phyloP scores from a whole-genome alignment of 2,329 filamentous ascomycete species.

The Sporothrix euskadiensis region DNA sequence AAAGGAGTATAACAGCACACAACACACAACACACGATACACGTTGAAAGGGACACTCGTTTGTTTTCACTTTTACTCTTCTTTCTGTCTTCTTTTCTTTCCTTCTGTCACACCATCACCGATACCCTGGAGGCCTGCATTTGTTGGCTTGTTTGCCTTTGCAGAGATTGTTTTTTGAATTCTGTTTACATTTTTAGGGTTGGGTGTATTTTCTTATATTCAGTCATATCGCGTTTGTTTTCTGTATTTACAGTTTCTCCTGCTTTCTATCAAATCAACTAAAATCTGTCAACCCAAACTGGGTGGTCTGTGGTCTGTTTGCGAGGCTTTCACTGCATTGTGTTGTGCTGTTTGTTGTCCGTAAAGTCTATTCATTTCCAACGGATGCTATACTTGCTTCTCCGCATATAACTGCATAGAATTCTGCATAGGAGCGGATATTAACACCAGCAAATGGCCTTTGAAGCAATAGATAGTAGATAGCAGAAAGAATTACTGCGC shows the following conservation, averaged over 20 bases:
- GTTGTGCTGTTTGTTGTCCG: not conserved
- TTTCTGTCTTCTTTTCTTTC: conserved; percentile 15
- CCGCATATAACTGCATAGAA: not conserved
- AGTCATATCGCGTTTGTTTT: not conserved
- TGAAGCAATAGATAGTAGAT: not conserved
- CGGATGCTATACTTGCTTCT: not conserved
- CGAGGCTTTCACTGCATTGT: not conserved
- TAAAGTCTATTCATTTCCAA: not conserved
- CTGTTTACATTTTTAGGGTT: not conserved
- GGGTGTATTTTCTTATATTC: not conserved
- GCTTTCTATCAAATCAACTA: not conserved
- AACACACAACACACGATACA: not conserved
- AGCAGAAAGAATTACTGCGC: not conserved
- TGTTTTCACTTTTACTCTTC: not conserved
- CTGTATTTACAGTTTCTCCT: not conserved
- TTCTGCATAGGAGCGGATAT: not conserved
- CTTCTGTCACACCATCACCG: conserved; percentile 15
- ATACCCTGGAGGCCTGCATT: conserved; percentile 19
- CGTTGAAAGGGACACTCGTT: not conserved
- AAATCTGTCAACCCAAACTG: not conserved
- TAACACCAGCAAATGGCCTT: not conserved
- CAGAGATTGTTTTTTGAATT: conserved; percentile 9
- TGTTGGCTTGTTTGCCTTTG: not conserved
- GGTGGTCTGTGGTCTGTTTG: not conserved
- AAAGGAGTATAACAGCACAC: not conserved